Percentiles rank a stretch among this genome's conserved stretches.
phyloP scores from a whole-genome alignment of 2,329 filamentous ascomycete genomes.

The Aureobasidium sp. region DNA sequence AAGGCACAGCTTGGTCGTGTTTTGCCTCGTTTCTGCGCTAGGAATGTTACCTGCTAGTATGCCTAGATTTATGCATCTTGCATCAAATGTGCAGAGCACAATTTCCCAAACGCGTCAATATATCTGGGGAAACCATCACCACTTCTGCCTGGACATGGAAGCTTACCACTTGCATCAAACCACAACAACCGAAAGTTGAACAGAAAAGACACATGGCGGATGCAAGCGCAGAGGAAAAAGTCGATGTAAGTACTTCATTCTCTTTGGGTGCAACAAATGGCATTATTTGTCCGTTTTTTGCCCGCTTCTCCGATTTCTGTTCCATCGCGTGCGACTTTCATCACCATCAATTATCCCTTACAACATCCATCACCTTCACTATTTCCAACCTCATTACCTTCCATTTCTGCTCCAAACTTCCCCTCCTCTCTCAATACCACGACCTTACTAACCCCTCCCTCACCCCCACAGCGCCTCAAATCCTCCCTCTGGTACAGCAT shows the following conservation, averaged over 20 bases:
- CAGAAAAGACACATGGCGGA: not conserved
- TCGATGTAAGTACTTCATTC: not conserved
- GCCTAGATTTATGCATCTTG: no score
- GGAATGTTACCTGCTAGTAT: no score
- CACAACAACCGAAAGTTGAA: no score
- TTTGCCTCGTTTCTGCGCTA: no score
- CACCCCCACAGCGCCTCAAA: constrained; percentile 59
- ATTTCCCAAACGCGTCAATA: no score
- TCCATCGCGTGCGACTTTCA: not conserved
- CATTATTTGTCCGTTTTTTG: no score
- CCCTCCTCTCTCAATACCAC: not conserved
- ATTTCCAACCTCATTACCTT: not conserved
- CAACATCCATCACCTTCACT: not conserved
- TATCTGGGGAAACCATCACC: no score
- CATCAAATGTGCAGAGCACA: no score
- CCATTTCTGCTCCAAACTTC: not conserved
- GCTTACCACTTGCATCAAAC: no score
- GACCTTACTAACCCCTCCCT: not conserved
- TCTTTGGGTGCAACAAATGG: no score
- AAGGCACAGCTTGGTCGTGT: no score
- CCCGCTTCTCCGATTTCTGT: not conserved
- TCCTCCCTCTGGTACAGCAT: constrained; percentile 76
- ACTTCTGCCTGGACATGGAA: no score
- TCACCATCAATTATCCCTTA: not conserved
- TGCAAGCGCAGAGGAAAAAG: not conserved